phyloP scores from a whole-genome alignment of 768 basidiomycete genomes.

The Calvatia gigantea region DNA sequence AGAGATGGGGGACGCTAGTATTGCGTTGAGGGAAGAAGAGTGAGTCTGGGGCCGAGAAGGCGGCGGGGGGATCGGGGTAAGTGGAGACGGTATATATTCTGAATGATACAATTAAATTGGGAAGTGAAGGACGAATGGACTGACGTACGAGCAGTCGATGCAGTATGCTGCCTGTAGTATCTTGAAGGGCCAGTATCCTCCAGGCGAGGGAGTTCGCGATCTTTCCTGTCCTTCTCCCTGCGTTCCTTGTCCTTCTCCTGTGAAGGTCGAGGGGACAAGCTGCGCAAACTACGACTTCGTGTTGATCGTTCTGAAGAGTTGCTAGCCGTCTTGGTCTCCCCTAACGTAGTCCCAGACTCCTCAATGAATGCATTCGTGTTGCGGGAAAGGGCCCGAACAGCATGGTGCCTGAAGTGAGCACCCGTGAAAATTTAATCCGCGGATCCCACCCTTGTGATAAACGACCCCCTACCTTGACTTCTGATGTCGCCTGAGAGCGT shows the following conservation, averaged over 20 bases:
- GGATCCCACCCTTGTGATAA: neutral
- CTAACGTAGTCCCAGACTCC: constrained; percentile 26
- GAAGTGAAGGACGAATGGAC: constrained; percentile 4
- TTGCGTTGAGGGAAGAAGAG: constrained; percentile 12
- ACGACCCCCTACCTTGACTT: constrained; percentile 59
- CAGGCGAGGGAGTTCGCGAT: constrained; percentile 20
- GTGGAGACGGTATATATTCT: neutral
- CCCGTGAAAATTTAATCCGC: constrained; percentile 16
- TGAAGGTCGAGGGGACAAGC: constrained; percentile 34
- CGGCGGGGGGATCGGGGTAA: constrained; percentile 19
- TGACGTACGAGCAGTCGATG: constrained; percentile 38
- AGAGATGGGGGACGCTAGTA: constrained; percentile 11
- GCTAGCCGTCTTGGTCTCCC: constrained; percentile 19
- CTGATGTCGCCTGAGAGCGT: constrained; percentile 76
- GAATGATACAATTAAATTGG: neutral
- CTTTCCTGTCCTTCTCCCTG: constrained; percentile 18
- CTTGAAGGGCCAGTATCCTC: constrained; percentile 38
- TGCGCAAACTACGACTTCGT: constrained; percentile 43
- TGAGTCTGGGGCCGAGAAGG: constrained; percentile 1
- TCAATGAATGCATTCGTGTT: constrained; percentile 62
- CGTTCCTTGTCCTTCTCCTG: constrained; percentile 37
- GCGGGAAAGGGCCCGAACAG: constrained; percentile 28
- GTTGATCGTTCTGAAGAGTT: constrained; percentile 31
- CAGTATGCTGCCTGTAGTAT: constrained; percentile 67
- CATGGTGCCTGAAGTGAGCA: constrained; percentile 6